A percentile compares a stretch with the other conserved stretches of the same genome.
Conservation (phyloP, 2,329 filamentous ascomycete species). For the Colletotrichum graminicola region DNA sequence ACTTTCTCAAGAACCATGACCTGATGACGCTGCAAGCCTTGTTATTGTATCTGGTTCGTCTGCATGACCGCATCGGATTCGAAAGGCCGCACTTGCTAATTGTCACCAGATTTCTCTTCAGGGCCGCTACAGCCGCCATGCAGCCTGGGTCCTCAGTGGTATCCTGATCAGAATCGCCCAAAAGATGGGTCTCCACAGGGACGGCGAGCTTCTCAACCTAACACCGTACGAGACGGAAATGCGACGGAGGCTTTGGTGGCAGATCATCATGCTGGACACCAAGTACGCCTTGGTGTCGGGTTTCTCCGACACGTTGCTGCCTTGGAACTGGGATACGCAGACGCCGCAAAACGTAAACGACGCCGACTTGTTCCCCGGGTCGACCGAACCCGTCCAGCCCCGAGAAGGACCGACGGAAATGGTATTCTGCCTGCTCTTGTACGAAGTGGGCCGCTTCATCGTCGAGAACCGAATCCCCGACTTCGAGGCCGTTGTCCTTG, state of each 20-base stretch:
- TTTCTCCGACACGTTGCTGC: slow-evolving; percentile 64
- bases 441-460: slow-evolving; percentile 64
- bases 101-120: slow-evolving; percentile 63
- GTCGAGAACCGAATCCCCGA: slow-evolving; percentile 56
- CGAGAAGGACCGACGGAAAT: slow-evolving; percentile 72
- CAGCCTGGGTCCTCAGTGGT: slow-evolving; percentile 71
- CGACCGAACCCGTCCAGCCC: slow-evolving; percentile 63
- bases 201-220: slow-evolving; percentile 68
- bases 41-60: slow-evolving; percentile 66
- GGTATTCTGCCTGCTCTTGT: slow-evolving; percentile 66
- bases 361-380: slow-evolving; percentile 66
- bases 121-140: slow-evolving; percentile 69
- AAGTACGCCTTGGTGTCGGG: slow-evolving; percentile 70
- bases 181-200: slow-evolving; percentile 75
- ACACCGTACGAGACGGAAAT: slow-evolving; percentile 76
- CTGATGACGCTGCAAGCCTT: slow-evolving; percentile 70
- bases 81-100: slow-evolving; percentile 38
- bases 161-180: slow-evolving; percentile 73
- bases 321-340: slow-evolving; percentile 68
- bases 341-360: slow-evolving; percentile 70
- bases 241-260: slow-evolving; percentile 76
- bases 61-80: background rate
- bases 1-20: slow-evolving; percentile 71
- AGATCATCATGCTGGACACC: slow-evolving; percentile 69
- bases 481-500: slow-evolving; percentile 56